phyloP scores from a whole-genome alignment of 805 yeast species.

The Myxozyma vanderwaltii region DNA sequence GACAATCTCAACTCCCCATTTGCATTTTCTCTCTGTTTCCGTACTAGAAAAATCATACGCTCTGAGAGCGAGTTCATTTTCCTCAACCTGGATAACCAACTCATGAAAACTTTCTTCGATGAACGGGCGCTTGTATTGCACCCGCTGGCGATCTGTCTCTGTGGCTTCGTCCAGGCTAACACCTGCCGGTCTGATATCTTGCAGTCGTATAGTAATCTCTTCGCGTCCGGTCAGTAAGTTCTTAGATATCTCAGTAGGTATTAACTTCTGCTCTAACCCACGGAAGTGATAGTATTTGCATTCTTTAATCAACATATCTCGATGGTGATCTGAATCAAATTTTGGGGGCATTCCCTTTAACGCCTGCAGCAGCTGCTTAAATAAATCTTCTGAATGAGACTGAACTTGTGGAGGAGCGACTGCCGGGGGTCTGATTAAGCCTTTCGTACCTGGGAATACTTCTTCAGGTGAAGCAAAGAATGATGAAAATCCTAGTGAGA shows the following conservation, averaged over 20 bases:
- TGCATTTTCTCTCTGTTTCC: slow-evolving; percentile 6
- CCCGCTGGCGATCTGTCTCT: neutral
- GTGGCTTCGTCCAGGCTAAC: slow-evolving; percentile 2
- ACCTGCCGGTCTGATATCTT: slow-evolving; percentile 46
- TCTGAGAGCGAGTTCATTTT: slow-evolving; percentile 11
- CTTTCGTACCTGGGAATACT: slow-evolving; percentile 42
- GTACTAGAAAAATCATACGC: slow-evolving; percentile 14
- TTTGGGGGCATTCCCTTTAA: slow-evolving; percentile 57
- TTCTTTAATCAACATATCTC: slow-evolving; percentile 63
- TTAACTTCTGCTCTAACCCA: slow-evolving; percentile 69
- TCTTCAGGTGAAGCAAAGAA: slow-evolving; percentile 55
- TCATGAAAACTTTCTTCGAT: slow-evolving; percentile 19
- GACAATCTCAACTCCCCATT: slow-evolving; percentile 20
- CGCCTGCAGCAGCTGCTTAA: slow-evolving; percentile 56
- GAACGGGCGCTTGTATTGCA: slow-evolving; percentile 32
- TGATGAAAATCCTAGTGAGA: slow-evolving; percentile 61
- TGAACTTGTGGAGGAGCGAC: slow-evolving; percentile 58
- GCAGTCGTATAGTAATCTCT: slow-evolving; percentile 58
- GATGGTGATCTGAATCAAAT: slow-evolving; percentile 55
- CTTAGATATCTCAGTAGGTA: slow-evolving; percentile 52
- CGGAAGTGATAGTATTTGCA: slow-evolving; percentile 75
- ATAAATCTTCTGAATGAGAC: slow-evolving; percentile 56
- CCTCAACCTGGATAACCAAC: slow-evolving; percentile 17
- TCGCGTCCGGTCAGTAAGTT: slow-evolving; percentile 57
- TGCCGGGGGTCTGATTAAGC: slow-evolving; percentile 77